Evolutionary conservation across 2,329 filamentous ascomycete species (phyloP), one percentile per base, ranked within the genome.

Genomic region (Paecilomyces variotii): DNA sequence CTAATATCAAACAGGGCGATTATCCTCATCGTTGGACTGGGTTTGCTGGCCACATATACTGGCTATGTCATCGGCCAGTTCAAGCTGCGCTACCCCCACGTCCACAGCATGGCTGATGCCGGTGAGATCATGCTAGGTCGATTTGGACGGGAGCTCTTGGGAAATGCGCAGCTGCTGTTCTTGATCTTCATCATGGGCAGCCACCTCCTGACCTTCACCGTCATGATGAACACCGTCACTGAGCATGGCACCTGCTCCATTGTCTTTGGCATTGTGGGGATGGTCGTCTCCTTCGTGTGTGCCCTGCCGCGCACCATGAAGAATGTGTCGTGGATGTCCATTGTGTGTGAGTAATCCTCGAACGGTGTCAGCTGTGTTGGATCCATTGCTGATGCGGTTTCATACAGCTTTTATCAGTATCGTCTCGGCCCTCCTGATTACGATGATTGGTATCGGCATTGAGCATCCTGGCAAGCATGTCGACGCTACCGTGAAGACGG

Each of bases 191-290:
- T 88, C 64, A 85, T 87, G 72, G 85, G 82, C 34, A 87, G 86
- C n/a, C 88, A 91, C 72, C 78, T 88, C 56, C 75, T 90, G 61
- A 88, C 86, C 0, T 89, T 89, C 63, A 82, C 81, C 32, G 86
- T 89, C 65, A 87, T 87, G 63, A 82, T 89, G 72, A 85, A 85
- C 64, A 84, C 80, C 55, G 77, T 90, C 56, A 85, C 85, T 3
- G 71, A 82, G 2, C 80, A 87, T 61, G 82, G 79, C 0, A 79
- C 81, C 0, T 89, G 86, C 71, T 85, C 84, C 2, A 83, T 89
- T 58, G 76, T 84, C 1, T 89, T 84, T 74, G 82, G 80, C 3
- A 75, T 85, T n/a, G 75, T 85, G 1, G 86, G 84, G 0, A 66
- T 86, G 61, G 66, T 80, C 3, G 60, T 89, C 3, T 87, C 83